Conservation (phyloP, 495 filamentous ascomycete genomes). For the Parachaetomium inaequale region DNA sequence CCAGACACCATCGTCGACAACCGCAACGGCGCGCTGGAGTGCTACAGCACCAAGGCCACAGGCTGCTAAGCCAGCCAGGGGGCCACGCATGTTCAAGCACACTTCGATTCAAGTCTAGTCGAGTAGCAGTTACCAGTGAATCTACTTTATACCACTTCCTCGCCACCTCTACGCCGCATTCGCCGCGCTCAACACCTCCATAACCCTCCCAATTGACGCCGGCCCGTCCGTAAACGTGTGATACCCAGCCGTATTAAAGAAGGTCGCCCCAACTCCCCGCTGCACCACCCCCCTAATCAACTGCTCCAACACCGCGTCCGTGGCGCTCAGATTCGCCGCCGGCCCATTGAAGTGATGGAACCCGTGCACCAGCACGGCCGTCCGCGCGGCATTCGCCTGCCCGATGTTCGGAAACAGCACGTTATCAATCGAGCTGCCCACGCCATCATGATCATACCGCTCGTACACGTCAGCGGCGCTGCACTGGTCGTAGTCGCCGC, state of each 20-base stretch:
- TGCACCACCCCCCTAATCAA: constrained; percentile 14
- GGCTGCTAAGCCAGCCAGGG: constrained; percentile 9
- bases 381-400: neutral
- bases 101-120: neutral
- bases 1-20: constrained; percentile 28
- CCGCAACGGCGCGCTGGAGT: constrained; percentile 26
- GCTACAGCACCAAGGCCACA: constrained; percentile 17
- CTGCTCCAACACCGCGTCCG: neutral
- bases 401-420: constrained; percentile 7
- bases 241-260: constrained; percentile 19
- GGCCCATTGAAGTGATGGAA: constrained; percentile 15
- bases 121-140: neutral
- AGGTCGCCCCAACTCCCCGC: constrained; percentile 12
- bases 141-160: neutral
- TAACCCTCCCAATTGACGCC: constrained; percentile 11
- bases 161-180: neutral
- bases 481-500: constrained; percentile 14
- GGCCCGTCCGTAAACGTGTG: constrained; percentile 13
- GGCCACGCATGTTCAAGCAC: neutral
- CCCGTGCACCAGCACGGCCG: constrained; percentile 17
- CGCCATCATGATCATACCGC: constrained; percentile 13
- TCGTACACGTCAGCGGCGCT: neutral
- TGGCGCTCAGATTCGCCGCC: constrained; percentile 4
- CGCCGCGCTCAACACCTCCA: neutral
- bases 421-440: constrained; percentile 14